These are phyloP conservation scores for Sphagnum tenellum DNA, from an alignment of 225 moss, liverwort and hornwort species.

Conservation along the genomic window DNA sequence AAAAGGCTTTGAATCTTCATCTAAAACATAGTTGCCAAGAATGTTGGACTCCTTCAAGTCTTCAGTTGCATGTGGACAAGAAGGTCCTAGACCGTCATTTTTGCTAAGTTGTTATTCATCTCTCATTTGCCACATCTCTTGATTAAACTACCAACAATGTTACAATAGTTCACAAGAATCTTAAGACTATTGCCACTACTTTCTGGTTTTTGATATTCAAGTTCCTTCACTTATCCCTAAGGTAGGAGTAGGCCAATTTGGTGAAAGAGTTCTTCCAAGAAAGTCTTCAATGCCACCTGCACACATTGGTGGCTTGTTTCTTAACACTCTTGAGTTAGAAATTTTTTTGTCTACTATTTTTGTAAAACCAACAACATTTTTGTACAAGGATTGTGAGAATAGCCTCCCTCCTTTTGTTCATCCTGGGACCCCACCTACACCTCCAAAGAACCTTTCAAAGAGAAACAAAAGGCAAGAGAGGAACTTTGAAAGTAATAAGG, in stretches of 20 bases:
- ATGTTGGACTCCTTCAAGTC: no score
- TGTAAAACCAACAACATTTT: conserved; percentile 60
- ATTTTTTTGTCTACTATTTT: conserved; percentile 59
- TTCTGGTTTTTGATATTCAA: conserved; percentile 28
- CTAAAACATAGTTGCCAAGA: no score
- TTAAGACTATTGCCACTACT: conserved; percentile 14
- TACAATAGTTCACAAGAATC: conserved; percentile 21
- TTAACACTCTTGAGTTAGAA: conserved; percentile 29
- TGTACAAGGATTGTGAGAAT: conserved; percentile 56
- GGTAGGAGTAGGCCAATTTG: conserved; percentile 9
- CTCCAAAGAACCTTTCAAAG: conserved; percentile 50
- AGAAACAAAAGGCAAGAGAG: conserved; percentile 18
- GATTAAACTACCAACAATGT: conserved; percentile 13
- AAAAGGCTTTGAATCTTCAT: no score
- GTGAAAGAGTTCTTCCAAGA: conserved; percentile 14
- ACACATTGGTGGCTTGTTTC: conserved; percentile 12
- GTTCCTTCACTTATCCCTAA: conserved; percentile 16
- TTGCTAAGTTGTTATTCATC: not conserved
- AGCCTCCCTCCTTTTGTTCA: conserved; percentile 71
- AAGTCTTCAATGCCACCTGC: conserved; percentile 20
- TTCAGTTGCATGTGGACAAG: no score
- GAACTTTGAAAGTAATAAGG: conserved; percentile 4
- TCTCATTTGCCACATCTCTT: conserved; percentile 37
- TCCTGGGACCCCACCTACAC: conserved; percentile 53
- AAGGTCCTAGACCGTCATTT: no score